These are phyloP conservation scores for Ampelomyces quisqualis DNA, from an alignment of 2,329 filamentous ascomycete genomes.

Conservation along the genomic window DNA sequence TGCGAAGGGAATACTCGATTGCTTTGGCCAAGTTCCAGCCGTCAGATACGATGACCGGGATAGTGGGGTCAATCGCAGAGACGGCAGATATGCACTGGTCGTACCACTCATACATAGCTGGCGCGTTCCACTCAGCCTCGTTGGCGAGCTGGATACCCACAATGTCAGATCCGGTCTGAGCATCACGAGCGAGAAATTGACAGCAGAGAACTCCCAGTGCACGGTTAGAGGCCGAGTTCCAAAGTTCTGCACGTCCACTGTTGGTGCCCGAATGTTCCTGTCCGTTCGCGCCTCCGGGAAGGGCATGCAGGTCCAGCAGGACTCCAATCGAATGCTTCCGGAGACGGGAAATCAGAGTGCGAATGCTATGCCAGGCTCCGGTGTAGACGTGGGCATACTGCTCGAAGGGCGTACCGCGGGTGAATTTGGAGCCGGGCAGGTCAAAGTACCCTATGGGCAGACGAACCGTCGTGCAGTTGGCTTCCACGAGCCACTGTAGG, in stretches of 20 bases:
- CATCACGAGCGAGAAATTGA: conserved; percentile 54
- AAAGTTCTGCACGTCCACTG: conserved; percentile 54
- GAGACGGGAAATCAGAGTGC: conserved; percentile 50
- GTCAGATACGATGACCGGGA: conserved; percentile 61
- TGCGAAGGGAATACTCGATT: conserved; percentile 49
- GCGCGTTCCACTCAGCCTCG: conserved; percentile 54
- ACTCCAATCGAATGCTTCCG: conserved; percentile 54
- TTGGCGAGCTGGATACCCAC: conserved; percentile 61
- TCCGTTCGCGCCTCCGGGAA: conserved; percentile 60
- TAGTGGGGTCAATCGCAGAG: conserved; percentile 49
- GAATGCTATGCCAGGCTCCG: conserved; percentile 56
- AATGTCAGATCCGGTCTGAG: conserved; percentile 47
- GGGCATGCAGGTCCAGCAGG: conserved; percentile 60
- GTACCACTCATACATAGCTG: conserved; percentile 60
- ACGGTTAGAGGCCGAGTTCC: conserved; percentile 49
- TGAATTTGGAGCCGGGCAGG: conserved; percentile 53
- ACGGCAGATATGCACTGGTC: conserved; percentile 52
- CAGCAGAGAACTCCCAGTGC: conserved; percentile 51
- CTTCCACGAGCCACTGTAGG: conserved; percentile 55
- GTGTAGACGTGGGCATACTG: conserved; percentile 52
- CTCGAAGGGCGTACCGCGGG: conserved; percentile 55
- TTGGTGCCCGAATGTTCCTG: conserved; percentile 59
- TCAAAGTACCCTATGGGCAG: conserved; percentile 63
- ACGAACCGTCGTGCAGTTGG: conserved; percentile 59
- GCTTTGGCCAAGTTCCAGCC: conserved; percentile 55